Evolutionary conservation across 1,139 yeast species (phyloP).

Genomic region (Candida pseudoviswanathii): DNA sequence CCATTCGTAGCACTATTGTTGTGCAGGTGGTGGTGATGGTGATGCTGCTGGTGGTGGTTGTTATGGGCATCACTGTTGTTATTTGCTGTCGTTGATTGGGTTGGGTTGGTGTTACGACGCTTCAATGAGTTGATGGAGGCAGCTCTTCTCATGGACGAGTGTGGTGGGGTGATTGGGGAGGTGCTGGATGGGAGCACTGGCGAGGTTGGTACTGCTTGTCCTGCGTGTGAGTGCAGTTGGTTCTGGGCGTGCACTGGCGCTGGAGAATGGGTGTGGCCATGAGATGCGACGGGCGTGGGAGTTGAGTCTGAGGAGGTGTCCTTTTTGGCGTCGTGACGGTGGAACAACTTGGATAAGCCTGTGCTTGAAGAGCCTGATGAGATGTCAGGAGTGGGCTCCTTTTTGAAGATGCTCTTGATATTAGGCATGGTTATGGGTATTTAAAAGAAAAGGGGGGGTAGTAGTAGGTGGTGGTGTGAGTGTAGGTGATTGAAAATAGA

Average conservation of each 20-base stretch:
- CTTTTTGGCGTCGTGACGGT: constrained; percentile 18
- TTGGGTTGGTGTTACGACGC: constrained; percentile 27
- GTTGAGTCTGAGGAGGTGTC: constrained; percentile 1
- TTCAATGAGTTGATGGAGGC: constrained; percentile 32
- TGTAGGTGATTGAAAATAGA: background rate
- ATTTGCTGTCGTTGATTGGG: background rate
- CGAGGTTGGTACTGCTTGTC: too few relatives aligned
- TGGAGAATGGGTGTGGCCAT: background rate
- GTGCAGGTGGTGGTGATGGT: background rate
- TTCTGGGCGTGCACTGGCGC: background rate
- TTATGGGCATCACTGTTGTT: constrained; percentile 1
- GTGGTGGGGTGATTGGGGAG: constrained; percentile 7
- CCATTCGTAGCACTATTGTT: background rate
- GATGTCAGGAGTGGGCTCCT: constrained; percentile 19
- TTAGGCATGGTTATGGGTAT: constrained; percentile 2
- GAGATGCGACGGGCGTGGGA: background rate
- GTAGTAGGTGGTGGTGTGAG: background rate
- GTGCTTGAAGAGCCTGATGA: constrained; percentile 21
- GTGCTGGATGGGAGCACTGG: constrained; percentile 2
- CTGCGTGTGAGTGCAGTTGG: too few relatives aligned
- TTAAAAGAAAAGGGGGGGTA: background rate
- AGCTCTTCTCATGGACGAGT: constrained; percentile 15
- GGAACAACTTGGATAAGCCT: constrained; percentile 34
- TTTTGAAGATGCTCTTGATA: constrained; percentile 24
- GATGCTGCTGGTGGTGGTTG: background rate